phyloP scores from a whole-genome alignment of 768 basidiomycete species.

The Tulasnella sp. region DNA sequence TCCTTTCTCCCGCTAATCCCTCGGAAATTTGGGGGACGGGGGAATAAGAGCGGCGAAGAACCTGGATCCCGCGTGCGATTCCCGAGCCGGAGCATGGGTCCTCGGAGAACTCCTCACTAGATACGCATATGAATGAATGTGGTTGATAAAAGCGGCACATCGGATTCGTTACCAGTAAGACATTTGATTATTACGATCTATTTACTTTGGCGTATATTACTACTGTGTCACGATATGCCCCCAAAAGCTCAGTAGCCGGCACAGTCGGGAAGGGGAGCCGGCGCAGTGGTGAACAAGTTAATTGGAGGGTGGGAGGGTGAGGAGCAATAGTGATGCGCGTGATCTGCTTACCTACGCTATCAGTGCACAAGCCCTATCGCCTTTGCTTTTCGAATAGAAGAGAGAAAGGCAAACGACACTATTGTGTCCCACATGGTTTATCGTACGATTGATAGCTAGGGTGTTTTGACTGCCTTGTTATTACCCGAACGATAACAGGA shows the following conservation, averaged over 20 bases:
- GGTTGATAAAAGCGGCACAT: not conserved
- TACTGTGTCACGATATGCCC: too few species aligned
- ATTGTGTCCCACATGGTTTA: not conserved
- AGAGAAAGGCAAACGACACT: not conserved
- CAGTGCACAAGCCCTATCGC: not conserved
- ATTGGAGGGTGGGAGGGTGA: not conserved
- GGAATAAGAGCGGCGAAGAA: not conserved
- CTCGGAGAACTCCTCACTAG: not conserved
- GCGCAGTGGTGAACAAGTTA: not conserved
- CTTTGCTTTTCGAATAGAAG: not conserved
- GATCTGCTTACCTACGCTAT: not conserved
- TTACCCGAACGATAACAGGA: not conserved
- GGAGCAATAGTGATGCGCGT: not conserved
- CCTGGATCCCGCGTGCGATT: not conserved
- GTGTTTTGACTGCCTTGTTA: not conserved
- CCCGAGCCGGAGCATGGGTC: not conserved
- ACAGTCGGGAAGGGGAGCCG: not conserved
- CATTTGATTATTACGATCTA: not conserved
- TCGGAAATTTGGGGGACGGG: not conserved
- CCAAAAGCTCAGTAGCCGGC: not conserved
- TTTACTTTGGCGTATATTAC: not conserved
- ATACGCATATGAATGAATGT: not conserved
- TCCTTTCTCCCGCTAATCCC: not conserved
- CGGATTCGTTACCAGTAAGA: not conserved
- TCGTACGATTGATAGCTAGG: not conserved